Base-by-base conservation (phyloP, 2,329 filamentous ascomycete species). In the Curvularia verruculosa region DNA sequence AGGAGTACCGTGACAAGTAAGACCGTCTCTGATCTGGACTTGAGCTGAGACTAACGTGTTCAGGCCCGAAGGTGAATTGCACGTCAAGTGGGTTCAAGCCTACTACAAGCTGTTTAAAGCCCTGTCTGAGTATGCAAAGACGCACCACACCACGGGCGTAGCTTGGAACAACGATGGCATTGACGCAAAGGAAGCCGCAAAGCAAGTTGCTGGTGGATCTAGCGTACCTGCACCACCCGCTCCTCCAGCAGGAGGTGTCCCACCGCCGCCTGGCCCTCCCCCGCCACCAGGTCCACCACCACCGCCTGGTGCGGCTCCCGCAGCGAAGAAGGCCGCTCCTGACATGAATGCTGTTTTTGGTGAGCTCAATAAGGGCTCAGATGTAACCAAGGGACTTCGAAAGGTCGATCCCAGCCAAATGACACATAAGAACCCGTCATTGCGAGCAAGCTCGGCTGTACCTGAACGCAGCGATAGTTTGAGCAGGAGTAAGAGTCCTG, bases 331-430 rank as follows among this genome's bases (percentile, higher is more conserved):
- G 36, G 76, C 82, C 2, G 77, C 79, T 23, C 62, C 77, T 21
- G 92, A 94, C 54, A 87, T 96, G 76, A 87, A 87, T 21, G 92
- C 94, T 23, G 92, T 99, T 2, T 99, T 99, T 75, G 89, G 89
- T 39, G 90, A 97, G 65, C 81, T 99, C 51, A 98, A 98, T 79
- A 89, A 89, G 75, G 95, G 95, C 55, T 87, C 91, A 58, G 83
- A 86, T n/a, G 91, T 99, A 58, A 99, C 95, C 3, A 87, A 91
- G 64, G 88, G 90, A 29, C 83, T 99, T 34, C 89, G 90, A 65
- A 99, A 97, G 82, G 95, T 99, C 48, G 94, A 97, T 79, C 89
- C 89, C 73, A 95, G 90, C 52, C 84, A 98, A 77, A 97, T 97
- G 94, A 99, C 95, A 58, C 95, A 99, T 80, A 98, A 98, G 82